These are phyloP conservation scores for Hypoxylon rickii DNA, from an alignment of 495 filamentous ascomycete species.

Conservation along the genomic window DNA sequence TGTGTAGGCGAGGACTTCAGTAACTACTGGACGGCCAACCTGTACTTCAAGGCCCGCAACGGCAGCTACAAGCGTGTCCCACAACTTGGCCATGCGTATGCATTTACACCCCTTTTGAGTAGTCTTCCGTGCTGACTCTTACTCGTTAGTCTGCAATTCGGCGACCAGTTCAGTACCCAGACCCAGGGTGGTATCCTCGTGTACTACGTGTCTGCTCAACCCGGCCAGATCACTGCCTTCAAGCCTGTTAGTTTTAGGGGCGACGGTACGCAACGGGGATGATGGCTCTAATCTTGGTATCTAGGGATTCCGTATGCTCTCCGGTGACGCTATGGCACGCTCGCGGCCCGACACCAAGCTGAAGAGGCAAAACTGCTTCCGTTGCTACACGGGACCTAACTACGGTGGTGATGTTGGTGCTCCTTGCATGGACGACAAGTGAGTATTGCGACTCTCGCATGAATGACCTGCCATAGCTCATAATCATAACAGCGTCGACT, in stretches of 20 bases:
- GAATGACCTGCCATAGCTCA: slow-evolving; percentile 3
- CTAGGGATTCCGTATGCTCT: slow-evolving; percentile 59
- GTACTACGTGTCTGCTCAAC: slow-evolving; percentile 59
- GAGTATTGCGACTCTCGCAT: neutral
- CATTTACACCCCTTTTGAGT: neutral
- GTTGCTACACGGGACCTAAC: slow-evolving; percentile 56
- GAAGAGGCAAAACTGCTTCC: slow-evolving; percentile 53
- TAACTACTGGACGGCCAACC: slow-evolving; percentile 60
- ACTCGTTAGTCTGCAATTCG: slow-evolving; percentile 44
- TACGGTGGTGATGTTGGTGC: slow-evolving; percentile 51
- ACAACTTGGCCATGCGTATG: slow-evolving; percentile 48
- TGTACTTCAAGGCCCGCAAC: slow-evolving; percentile 58
- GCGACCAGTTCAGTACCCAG: slow-evolving; percentile 54
- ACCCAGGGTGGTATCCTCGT: slow-evolving; percentile 55
- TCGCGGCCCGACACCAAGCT: slow-evolving; percentile 43
- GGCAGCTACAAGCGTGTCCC: slow-evolving; percentile 56
- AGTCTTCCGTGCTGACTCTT: neutral
- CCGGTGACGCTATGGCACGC: slow-evolving; percentile 52
- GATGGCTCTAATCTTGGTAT: neutral
- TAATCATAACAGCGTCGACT: slow-evolving; percentile 40
- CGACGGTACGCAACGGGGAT: neutral
- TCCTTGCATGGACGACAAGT: slow-evolving; percentile 47
- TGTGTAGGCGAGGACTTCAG: slow-evolving; percentile 43
- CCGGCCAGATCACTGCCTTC: slow-evolving; percentile 58
- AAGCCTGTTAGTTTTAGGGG: slow-evolving; percentile 45